Conservation (phyloP, 345 rosid species). For the Turnera subulata region DNA sequence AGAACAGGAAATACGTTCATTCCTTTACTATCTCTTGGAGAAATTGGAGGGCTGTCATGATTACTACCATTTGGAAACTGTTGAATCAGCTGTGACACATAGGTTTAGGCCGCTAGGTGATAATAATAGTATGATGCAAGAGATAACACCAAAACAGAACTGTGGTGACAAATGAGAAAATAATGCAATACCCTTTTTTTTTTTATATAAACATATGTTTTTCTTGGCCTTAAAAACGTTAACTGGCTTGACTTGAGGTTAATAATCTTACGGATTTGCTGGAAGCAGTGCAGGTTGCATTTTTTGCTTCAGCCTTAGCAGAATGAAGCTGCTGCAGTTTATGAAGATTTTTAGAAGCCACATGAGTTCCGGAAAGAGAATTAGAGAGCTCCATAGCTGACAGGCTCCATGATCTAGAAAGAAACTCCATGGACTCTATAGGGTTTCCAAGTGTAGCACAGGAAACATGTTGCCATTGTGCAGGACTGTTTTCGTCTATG, state of each 20-base stretch:
- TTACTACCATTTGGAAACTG: conserved; percentile 26
- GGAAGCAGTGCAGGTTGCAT: conserved; percentile 33
- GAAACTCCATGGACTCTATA: conserved; percentile 88
- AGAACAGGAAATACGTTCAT: conserved; percentile 53
- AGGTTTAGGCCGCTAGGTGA: neutral
- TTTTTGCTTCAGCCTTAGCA: conserved; percentile 34
- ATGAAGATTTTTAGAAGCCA: conserved; percentile 25
- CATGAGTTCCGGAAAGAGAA: conserved; percentile 47
- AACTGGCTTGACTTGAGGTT: neutral
- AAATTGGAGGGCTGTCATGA: conserved; percentile 43
- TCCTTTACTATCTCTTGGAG: conserved; percentile 81
- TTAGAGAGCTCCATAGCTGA: conserved; percentile 82
- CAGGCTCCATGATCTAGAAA: conserved; percentile 93
- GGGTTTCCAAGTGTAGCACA: conserved; percentile 77
- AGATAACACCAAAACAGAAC: too few species aligned
- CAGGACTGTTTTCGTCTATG: conserved; percentile 69
- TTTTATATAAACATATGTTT: too few species aligned
- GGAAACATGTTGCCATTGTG: conserved; percentile 31
- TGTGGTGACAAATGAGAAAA: too few species aligned
- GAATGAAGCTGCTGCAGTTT: conserved; percentile 30
- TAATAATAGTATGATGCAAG: too few species aligned
- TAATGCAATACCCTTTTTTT: too few species aligned
- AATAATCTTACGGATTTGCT: conserved; percentile 38
- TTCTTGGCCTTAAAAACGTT: neutral
- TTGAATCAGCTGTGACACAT: conserved; percentile 31